phyloP scores from a whole-genome alignment of 2,329 filamentous ascomycete species.

The Rutstroemia sp. region DNA sequence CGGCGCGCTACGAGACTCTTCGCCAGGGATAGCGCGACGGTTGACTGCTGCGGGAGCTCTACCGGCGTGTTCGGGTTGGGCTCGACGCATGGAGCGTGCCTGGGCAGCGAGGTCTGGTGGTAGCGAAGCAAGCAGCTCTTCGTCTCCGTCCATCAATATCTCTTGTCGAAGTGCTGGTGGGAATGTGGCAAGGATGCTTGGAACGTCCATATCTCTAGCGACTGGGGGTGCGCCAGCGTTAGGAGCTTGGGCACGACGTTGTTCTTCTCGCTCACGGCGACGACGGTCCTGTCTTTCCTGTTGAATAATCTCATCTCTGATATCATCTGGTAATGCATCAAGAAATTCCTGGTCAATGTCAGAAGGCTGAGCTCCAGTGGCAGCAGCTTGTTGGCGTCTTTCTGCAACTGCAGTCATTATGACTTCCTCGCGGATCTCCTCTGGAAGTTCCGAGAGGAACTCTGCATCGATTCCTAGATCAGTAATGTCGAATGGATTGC shows the following conservation, averaged over 20 bases:
- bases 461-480: slow-evolving; percentile 89
- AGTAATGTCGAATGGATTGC: slow-evolving; percentile 86
- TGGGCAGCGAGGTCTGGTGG: slow-evolving; percentile 82
- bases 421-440: slow-evolving; percentile 93
- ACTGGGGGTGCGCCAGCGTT: slow-evolving; percentile 44
- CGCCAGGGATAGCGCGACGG: slow-evolving; percentile 42
- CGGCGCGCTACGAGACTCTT: slow-evolving; percentile 23
- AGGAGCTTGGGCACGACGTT: slow-evolving; percentile 56
- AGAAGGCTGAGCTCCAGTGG: slow-evolving; percentile 63
- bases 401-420: slow-evolving; percentile 84
- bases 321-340: slow-evolving; percentile 82
- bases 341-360: slow-evolving; percentile 92
- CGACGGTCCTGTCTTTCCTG: slow-evolving; percentile 86
- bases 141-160: slow-evolving; percentile 85
- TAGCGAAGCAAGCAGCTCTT: slow-evolving; percentile 75
- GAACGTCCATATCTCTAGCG: slow-evolving; percentile 69
- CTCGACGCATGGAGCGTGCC: slow-evolving; percentile 61
- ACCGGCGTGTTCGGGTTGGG: slow-evolving; percentile 24
- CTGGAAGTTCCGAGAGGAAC: slow-evolving; percentile 93
- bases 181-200: slow-evolving; percentile 85
- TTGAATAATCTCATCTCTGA: slow-evolving; percentile 83
- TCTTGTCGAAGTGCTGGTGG: slow-evolving; percentile 78
- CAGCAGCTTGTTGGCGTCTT: slow-evolving; percentile 69
- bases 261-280: slow-evolving; percentile 76
- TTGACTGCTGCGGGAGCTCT: slow-evolving; percentile 29